Conservation (phyloP, 768 basidiomycete genomes). For the Stropharia rugosoannulata region DNA sequence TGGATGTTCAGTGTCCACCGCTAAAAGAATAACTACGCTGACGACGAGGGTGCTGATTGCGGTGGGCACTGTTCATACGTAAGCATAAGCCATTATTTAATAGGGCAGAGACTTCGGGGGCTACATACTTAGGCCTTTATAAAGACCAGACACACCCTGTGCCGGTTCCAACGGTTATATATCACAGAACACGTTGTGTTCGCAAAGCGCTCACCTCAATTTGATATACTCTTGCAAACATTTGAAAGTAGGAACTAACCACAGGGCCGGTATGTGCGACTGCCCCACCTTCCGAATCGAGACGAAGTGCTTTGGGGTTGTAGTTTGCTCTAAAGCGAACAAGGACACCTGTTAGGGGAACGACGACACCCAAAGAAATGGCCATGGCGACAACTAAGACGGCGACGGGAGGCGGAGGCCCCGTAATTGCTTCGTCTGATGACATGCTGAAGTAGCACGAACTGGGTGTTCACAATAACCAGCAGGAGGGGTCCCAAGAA, state of each 20-base stretch:
- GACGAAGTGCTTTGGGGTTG: constrained; percentile 80
- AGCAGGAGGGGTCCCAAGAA: neutral
- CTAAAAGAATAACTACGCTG: constrained; percentile 54
- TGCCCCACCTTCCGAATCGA: constrained; percentile 76
- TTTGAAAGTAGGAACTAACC: constrained; percentile 72
- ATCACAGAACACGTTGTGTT: neutral
- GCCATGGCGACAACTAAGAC: constrained; percentile 45
- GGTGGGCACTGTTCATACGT: constrained; percentile 37
- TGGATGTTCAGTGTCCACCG: constrained; percentile 55
- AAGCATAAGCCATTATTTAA: neutral
- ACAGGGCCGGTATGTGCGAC: constrained; percentile 77
- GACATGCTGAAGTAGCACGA: neutral
- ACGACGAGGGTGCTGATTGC: constrained; percentile 50
- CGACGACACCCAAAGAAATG: constrained; percentile 54
- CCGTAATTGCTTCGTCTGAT: constrained; percentile 2
- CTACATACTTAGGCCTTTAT: constrained; percentile 69
- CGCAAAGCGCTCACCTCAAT: constrained; percentile 55
- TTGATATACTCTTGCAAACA: constrained; percentile 67
- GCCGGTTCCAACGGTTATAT: neutral
- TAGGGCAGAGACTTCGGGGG: neutral
- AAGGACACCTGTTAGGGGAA: constrained; percentile 66
- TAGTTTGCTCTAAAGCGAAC: constrained; percentile 83
- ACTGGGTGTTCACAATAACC: neutral
- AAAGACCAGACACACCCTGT: constrained; percentile 69
- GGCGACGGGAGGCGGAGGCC: constrained; percentile 27